These are phyloP conservation scores for Calonectria ilicicola DNA, from an alignment of 2,329 filamentous ascomycete species.

Conservation along the genomic window DNA sequence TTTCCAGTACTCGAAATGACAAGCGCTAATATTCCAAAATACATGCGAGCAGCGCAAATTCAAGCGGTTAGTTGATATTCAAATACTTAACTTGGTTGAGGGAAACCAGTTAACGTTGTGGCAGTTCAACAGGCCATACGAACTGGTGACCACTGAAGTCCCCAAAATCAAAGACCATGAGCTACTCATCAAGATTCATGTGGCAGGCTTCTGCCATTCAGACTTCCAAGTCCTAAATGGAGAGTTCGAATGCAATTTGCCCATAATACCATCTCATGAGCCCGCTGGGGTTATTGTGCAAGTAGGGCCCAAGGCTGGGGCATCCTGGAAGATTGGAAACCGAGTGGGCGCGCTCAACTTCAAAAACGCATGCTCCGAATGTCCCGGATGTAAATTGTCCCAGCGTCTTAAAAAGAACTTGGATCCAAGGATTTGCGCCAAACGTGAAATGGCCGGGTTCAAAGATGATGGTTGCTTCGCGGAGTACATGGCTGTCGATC, in stretches of 20 bases:
- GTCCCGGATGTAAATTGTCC: slow-evolving; percentile 43
- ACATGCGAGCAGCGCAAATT: slow-evolving; percentile 21
- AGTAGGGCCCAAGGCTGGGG: slow-evolving; percentile 39
- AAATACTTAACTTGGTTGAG: neutral
- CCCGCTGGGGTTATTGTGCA: slow-evolving; percentile 47
- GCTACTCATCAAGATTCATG: slow-evolving; percentile 47
- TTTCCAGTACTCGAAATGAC: neutral
- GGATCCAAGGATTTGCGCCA: slow-evolving; percentile 48
- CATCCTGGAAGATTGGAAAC: slow-evolving; percentile 46
- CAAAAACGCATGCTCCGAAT: slow-evolving; percentile 46
- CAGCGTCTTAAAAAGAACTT: slow-evolving; percentile 23
- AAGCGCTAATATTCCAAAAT: neutral
- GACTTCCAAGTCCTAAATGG: slow-evolving; percentile 51
- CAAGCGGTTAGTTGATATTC: neutral
- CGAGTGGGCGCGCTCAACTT: slow-evolving; percentile 51
- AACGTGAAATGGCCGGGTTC: slow-evolving; percentile 48
- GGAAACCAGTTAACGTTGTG: neutral
- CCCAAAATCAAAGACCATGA: slow-evolving; percentile 42
- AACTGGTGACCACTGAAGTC: slow-evolving; percentile 30
- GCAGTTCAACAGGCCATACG: slow-evolving; percentile 47
- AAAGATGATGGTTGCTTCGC: slow-evolving; percentile 50
- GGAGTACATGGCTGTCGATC: slow-evolving; percentile 48
- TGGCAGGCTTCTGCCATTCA: slow-evolving; percentile 53
- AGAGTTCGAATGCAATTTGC: slow-evolving; percentile 43
- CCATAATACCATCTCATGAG: slow-evolving; percentile 51